phyloP scores from a whole-genome alignment of 345 rosid genomes.

The Eucalyptus brandiana region DNA sequence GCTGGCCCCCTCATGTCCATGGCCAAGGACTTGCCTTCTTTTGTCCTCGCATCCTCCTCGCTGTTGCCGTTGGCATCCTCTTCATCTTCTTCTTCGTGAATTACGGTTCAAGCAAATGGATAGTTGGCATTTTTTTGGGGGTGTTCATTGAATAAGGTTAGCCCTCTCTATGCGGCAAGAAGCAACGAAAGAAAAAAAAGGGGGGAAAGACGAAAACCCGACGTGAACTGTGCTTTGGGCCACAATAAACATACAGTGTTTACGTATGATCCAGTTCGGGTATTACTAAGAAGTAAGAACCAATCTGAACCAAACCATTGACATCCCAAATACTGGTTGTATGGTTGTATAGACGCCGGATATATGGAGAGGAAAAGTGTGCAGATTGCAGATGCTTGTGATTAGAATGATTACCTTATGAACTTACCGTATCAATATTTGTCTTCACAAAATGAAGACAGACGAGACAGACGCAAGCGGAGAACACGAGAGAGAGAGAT shows the following conservation, averaged over 20 bases:
- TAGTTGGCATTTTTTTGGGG: not conserved
- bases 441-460: not conserved
- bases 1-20: not conserved
- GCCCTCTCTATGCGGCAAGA: not conserved
- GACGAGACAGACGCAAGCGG: not conserved
- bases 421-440: not conserved
- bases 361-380: not conserved
- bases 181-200: not conserved
- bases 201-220: not conserved
- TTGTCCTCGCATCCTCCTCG: not conserved
- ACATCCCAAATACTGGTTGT: not conserved
- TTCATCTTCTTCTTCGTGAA: not conserved
- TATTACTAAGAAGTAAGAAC: not conserved
- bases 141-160: not conserved
- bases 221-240: not conserved
- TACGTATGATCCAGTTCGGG: not conserved
- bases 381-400: not conserved
- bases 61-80: not conserved
- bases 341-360: not conserved
- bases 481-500: not conserved
- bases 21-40: not conserved
- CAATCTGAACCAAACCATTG: not conserved
- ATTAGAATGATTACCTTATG: not conserved
- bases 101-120: not conserved
- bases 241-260: not conserved